These are phyloP conservation scores for Prunus kanzakura DNA, from an alignment of 306 rosid genomes.

Conservation along the genomic window DNA sequence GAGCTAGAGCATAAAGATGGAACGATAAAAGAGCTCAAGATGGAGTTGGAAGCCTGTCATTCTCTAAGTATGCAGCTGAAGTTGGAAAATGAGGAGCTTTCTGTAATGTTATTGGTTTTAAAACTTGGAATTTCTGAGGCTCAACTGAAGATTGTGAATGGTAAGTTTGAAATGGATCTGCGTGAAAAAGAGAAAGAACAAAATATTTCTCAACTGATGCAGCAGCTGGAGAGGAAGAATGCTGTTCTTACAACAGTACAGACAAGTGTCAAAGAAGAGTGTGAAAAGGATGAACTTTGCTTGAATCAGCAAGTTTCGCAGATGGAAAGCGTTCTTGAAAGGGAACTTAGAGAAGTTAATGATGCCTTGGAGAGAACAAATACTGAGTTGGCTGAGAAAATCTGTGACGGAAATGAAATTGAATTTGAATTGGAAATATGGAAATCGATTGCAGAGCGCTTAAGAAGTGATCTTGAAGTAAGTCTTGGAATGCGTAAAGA, in stretches of 20 bases:
- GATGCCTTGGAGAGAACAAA: slow-evolving; percentile 46
- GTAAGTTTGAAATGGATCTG: slow-evolving; percentile 35
- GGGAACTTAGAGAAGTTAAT: slow-evolving; percentile 33
- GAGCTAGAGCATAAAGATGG: slow-evolving; percentile 46
- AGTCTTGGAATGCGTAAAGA: slow-evolving; percentile 45
- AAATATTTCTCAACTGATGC: slow-evolving; percentile 36
- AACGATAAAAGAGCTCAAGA: slow-evolving; percentile 39
- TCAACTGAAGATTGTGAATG: slow-evolving; percentile 43
- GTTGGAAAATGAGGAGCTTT: slow-evolving; percentile 70
- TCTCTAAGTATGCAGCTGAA: slow-evolving; percentile 46
- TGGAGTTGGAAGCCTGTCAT: slow-evolving; percentile 48
- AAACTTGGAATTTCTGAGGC: slow-evolving; percentile 58
- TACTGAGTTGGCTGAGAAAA: slow-evolving; percentile 46
- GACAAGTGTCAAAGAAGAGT: slow-evolving; percentile 32
- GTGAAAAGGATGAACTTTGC: slow-evolving; percentile 34
- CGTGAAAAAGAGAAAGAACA: slow-evolving; percentile 40
- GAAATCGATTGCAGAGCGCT: slow-evolving; percentile 52
- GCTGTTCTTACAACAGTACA: slow-evolving; percentile 36
- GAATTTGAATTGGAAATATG: slow-evolving; percentile 68
- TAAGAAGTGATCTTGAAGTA: slow-evolving; percentile 52
- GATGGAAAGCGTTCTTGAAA: slow-evolving; percentile 27
- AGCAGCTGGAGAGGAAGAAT: slow-evolving; percentile 61
- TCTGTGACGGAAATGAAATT: slow-evolving; percentile 53
- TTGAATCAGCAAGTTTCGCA: slow-evolving; percentile 36
- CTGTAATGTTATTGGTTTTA: slow-evolving; percentile 57